phyloP scores from a whole-genome alignment of 2,329 filamentous ascomycete genomes.

The Acephala macrosclerotiorum region DNA sequence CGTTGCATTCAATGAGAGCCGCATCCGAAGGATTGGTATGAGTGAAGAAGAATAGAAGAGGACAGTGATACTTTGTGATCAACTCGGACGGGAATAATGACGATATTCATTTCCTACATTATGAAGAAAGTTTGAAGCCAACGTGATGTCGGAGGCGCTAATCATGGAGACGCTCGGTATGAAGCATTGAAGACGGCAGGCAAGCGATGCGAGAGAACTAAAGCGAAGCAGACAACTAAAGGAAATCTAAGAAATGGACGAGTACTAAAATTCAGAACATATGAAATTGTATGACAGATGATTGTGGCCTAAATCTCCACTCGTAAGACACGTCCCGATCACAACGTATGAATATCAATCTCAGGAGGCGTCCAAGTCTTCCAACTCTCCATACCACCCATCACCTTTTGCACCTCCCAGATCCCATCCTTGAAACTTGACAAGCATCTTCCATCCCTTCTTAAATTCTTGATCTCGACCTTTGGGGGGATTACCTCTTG shows the following conservation, averaged over 20 bases:
- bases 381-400: conserved; percentile 34
- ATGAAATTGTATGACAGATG: not conserved
- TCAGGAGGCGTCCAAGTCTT: conserved; percentile 28
- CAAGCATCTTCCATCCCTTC: conserved; percentile 26
- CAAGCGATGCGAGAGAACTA: not conserved
- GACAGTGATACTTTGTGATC: too few relatives aligned
- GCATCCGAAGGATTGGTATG: not conserved
- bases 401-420: conserved; percentile 30
- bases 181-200: too few relatives aligned
- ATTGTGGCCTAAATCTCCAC: not conserved
- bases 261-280: too few relatives aligned
- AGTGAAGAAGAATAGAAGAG: not conserved
- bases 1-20: too few relatives aligned
- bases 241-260: too few relatives aligned
- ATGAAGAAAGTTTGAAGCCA: too few relatives aligned
- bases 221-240: not conserved
- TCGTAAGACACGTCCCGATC: not conserved
- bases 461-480: conserved; percentile 30
- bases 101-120: too few relatives aligned
- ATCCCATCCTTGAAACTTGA: conserved; percentile 27
- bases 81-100: too few relatives aligned
- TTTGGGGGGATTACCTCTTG: too few relatives aligned
- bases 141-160: too few relatives aligned
- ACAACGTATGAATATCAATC: not conserved
- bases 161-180: too few relatives aligned